Percentiles rank a stretch among this genome's conserved stretches.
Evolutionary conservation across 352 stramenopile species (phyloP).

Genomic region (Phytophthora pini): DNA sequence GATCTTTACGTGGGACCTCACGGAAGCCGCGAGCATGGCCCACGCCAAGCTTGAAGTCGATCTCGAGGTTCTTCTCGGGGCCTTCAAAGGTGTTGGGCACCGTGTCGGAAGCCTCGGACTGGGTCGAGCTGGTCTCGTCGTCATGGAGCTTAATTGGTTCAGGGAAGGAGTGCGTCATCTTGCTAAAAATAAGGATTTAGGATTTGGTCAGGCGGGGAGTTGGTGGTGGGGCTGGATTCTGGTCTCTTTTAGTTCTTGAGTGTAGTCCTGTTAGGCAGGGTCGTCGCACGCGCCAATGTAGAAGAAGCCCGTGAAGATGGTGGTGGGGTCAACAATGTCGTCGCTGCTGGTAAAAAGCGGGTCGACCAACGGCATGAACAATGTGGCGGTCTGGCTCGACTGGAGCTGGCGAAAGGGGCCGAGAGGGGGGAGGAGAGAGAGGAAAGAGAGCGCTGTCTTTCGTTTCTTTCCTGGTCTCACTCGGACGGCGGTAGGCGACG

Average conservation of each 20-base stretch:
- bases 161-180: slow-evolving; percentile 65
- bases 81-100: slow-evolving; percentile 95
- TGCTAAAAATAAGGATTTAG: background rate
- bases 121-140: slow-evolving; percentile 80
- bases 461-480: slow-evolving; percentile 20
- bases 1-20: slow-evolving; percentile 82
- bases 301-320: slow-evolving; percentile 91
- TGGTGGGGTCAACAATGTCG: slow-evolving; percentile 89
- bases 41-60: slow-evolving; percentile 90
- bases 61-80: slow-evolving; percentile 97
- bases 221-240: background rate
- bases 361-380: slow-evolving; percentile 86
- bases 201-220: slow-evolving; percentile 7
- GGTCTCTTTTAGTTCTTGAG: background rate
- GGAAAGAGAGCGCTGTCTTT: slow-evolving; percentile 27
- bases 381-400: slow-evolving; percentile 36
- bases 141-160: slow-evolving; percentile 71
- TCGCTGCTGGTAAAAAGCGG: slow-evolving; percentile 74
- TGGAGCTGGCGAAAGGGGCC: slow-evolving; percentile 26
- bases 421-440: slow-evolving; percentile 18
- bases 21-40: slow-evolving; percentile 89
- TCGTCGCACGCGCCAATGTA: slow-evolving; percentile 92
- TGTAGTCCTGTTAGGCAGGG: slow-evolving; percentile 75
- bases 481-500: slow-evolving; percentile 3
- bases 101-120: slow-evolving; percentile 67